A percentile compares a stretch with the other conserved stretches of the same genome.
Evolutionary conservation across 1,139 yeast species (phyloP).

Genomic region (Keqinozyma sinolaborantium): DNA sequence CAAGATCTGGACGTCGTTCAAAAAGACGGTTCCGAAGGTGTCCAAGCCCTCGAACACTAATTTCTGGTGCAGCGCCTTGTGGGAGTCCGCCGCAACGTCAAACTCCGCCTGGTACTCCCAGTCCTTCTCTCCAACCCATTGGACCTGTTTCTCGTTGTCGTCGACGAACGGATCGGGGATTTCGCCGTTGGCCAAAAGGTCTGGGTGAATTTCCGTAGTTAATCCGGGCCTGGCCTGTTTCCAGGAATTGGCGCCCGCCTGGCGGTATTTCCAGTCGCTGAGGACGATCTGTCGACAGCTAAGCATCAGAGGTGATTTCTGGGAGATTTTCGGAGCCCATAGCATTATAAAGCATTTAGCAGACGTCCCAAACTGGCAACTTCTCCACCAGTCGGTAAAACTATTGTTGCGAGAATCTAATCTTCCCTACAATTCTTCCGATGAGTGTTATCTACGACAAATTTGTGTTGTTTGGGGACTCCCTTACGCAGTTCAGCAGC

Average conservation of each 20-base stretch:
- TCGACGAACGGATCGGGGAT: constrained; percentile 44
- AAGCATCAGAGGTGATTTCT: no score
- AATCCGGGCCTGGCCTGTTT: constrained; percentile 6
- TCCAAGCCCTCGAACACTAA: constrained; percentile 43
- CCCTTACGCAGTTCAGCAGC: constrained; percentile 57
- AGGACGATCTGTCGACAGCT: no score
- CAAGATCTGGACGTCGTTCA: constrained; percentile 30
- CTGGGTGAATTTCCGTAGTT: constrained; percentile 32
- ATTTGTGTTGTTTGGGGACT: constrained; percentile 65
- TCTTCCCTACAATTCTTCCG: constrained; percentile 1
- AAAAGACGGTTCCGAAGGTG: constrained; percentile 35
- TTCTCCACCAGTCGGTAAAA: no score
- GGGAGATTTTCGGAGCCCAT: no score
- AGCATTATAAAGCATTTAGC: no score
- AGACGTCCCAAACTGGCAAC: no score
- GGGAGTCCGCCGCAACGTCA: constrained; percentile 6
- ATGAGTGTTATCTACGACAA: constrained; percentile 30
- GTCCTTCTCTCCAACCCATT: constrained; percentile 44
- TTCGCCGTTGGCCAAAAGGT: constrained; percentile 27
- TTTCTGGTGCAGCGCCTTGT: constrained; percentile 13
- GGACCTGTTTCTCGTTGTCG: constrained; percentile 35
- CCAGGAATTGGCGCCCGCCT: constrained; percentile 8
- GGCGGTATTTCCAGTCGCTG: constrained; percentile 9
- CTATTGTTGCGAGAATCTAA: no score
- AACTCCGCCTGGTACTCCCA: constrained; percentile 33